Conservation (phyloP, 352 stramenopile species). For the Peronospora destructor region DNA sequence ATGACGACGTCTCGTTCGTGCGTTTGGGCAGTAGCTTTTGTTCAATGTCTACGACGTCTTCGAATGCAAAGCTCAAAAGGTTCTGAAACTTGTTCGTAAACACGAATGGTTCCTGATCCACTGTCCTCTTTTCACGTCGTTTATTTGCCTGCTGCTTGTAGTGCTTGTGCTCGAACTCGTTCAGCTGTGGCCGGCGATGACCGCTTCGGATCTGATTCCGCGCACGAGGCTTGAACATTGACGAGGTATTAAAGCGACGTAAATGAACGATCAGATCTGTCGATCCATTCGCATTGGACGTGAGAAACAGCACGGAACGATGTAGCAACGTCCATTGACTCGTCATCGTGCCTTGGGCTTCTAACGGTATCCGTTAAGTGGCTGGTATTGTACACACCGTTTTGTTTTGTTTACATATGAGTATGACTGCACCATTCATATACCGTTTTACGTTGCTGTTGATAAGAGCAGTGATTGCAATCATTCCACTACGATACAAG, state of each 20-base stretch:
- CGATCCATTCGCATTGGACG: slow-evolving; percentile 1
- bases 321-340: slow-evolving; percentile 45
- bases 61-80: slow-evolving; percentile 65
- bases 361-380: slow-evolving; percentile 23
- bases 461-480: background rate
- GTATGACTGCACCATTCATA: background rate
- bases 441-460: too few species aligned
- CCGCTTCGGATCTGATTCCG: slow-evolving; percentile 49
- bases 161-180: slow-evolving; percentile 7
- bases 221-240: slow-evolving; percentile 40
- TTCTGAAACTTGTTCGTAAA: slow-evolving; percentile 86
- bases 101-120: slow-evolving; percentile 28
- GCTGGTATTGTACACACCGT: slow-evolving; percentile 21
- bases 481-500: background rate
- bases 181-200: slow-evolving; percentile 11
- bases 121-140: slow-evolving; percentile 11
- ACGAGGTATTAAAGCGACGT: slow-evolving; percentile 32
- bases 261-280: slow-evolving; percentile 5
- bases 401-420: background rate
- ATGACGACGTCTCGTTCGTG: slow-evolving; percentile 2
- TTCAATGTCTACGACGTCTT: slow-evolving; percentile 27
- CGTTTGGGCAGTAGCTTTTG: slow-evolving; percentile 3
- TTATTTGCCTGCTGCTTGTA: slow-evolving; percentile 24
- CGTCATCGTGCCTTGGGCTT: slow-evolving; percentile 12
- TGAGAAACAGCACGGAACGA: slow-evolving; percentile 20